Evolutionary conservation across 495 filamentous ascomycete species (phyloP), one percentile per base, ranked within the genome.

Genomic region (Achaetomiella virescens): DNA sequence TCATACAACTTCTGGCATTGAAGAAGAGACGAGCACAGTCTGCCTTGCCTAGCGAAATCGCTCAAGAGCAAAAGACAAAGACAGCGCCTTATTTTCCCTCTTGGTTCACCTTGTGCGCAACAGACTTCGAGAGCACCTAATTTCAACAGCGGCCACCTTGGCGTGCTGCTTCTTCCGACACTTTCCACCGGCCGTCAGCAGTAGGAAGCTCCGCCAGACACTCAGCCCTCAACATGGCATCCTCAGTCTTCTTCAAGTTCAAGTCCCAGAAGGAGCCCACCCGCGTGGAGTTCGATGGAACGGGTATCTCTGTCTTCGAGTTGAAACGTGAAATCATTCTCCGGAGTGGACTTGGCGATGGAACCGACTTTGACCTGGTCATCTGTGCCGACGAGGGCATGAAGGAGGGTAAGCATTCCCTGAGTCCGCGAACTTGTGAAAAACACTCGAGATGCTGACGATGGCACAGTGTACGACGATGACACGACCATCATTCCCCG

Each of bases 231-330:
- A 86, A 64, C 70, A 98, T 98, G 93, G 81, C 91, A 74, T 97
- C 95, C 53, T 97, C 91, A 59, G 91, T 99, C 70, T 97, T 96
- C 76, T 97, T 96, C 87, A 96, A 95, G 76, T 99, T 97, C 87
- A 97, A 97, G 79, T 97, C 92, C 55, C 89, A 93, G 70, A 96
- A 92, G 74, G 95, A 97, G 70, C 89, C 92, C 52, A 87, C 89
- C 21, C 80, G 91, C 68, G 89, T 99, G 57, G 86, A 89, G 63
- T 99, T 99, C 75, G 93, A 99, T 75, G 93, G 93, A 66, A 97
- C 93, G 64, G 89, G 89, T 74, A 96, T 99, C 59, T 95, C 93
- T 53, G 93, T 97, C 63, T 99, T 97, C 75, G 93, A 97, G 71
- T 74, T 97, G 67, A 99, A 99, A 73, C 84, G 92, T 73, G 91